Evolutionary conservation across 140 eudicot species (phyloP), one percentile per base, ranked within the genome.

Genomic region (Stevia rebaudiana): DNA sequence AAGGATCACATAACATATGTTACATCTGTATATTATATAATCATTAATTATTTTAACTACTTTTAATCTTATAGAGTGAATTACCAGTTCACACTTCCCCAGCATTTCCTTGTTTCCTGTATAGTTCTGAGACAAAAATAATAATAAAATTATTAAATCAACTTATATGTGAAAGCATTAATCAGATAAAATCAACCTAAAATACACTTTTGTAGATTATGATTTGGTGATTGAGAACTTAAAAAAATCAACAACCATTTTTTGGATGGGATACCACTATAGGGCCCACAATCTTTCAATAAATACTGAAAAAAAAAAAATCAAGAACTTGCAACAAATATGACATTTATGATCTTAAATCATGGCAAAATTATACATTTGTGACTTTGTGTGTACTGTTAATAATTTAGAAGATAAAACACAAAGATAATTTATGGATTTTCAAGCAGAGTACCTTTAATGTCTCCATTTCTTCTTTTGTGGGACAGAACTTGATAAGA

Each of bases 11-110:
- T 47, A 69, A 68, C 40, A 39, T 35, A 16, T 30, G 37, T 65
- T 30, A 62, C 53, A 54, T 42, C 69, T 31, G 35, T 21, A 53
- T 33, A 16, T 56, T 33, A 15, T 11, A 16, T 37, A 21, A 23
- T 21, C 30, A 13, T 41, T 49, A 10, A 18, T 30, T 30, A 35
- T 61, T 35, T 65, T 69, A 46, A 50, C 43, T 41, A 41, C 31
- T 8, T 39, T 31, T 6, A 65, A 48, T 60, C 42, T 53, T 21
- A 60, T 16, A 66, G 46, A 6, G 35, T 50, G 55, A 11, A 41
- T 48, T 74, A 90, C 98, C 98, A 87, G 96, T 80, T 91, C 98
- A 69, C 96, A 88, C 79, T 85, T 92, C 78, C 98, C 98, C 23
- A 92, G 96, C 95, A 88, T 85, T 65, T 81, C 92, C 83, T 83